Percentiles rank a stretch among this genome's conserved stretches.
Evolutionary conservation across 106 monocot species (phyloP).

Genomic region (Dioscorea dumetorum): DNA sequence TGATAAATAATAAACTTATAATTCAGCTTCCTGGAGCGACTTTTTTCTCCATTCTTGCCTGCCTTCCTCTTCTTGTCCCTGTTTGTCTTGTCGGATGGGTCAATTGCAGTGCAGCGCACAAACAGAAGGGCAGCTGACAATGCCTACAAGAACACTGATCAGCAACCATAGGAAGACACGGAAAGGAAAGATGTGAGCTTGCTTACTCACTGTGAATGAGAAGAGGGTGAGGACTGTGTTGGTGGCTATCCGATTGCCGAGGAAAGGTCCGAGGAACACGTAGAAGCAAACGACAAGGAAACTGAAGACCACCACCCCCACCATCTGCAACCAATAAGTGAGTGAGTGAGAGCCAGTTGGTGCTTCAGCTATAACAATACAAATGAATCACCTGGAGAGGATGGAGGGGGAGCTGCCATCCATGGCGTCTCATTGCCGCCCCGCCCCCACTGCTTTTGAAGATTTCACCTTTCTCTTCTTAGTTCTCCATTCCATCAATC

Average conservation of each 20-base stretch:
- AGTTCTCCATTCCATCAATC: background rate
- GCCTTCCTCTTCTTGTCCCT: constrained; percentile 26
- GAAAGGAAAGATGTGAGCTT: background rate
- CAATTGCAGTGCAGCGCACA: constrained; percentile 71
- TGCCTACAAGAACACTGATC: constrained; percentile 27
- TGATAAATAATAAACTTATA: constrained; percentile 51
- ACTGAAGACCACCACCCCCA: constrained; percentile 58
- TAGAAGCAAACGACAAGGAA: constrained; percentile 70
- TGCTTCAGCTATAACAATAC: background rate
- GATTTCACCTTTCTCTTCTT: background rate
- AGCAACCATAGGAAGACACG: background rate
- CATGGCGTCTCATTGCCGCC: constrained; percentile 65
- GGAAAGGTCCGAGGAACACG: constrained; percentile 59
- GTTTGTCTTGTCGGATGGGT: constrained; percentile 71
- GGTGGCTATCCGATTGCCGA: constrained; percentile 50
- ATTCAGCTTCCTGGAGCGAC: constrained; percentile 24
- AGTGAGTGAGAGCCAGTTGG: too few relatives aligned
- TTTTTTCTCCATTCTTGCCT: constrained; percentile 6
- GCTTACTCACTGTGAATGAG: constrained; percentile 43
- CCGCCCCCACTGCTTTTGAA: background rate
- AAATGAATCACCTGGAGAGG: constrained; percentile 59
- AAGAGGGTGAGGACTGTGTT: constrained; percentile 63
- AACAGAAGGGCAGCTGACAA: constrained; percentile 56
- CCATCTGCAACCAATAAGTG: constrained; percentile 46
- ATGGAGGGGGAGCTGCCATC: constrained; percentile 88